Evolutionary conservation across 2,329 filamentous ascomycete genomes (phyloP).

Genomic region (Colletotrichum salicis): DNA sequence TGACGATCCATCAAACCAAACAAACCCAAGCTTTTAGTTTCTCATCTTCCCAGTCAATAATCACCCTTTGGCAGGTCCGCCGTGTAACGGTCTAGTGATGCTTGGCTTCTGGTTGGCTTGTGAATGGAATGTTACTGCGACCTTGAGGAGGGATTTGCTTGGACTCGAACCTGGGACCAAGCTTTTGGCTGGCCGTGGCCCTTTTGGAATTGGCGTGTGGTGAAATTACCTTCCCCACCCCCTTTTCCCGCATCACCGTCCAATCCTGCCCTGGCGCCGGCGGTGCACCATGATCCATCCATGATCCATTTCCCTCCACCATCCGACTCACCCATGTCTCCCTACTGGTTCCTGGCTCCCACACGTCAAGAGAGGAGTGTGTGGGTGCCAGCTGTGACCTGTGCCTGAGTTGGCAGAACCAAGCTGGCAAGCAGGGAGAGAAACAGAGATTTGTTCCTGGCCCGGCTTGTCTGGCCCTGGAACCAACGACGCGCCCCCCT

Average conservation of each 20-base stretch:
- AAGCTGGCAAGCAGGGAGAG: background rate
- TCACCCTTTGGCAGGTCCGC: background rate
- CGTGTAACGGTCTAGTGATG: background rate
- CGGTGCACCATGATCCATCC: slow-evolving; percentile 11
- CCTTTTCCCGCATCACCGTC: slow-evolving; percentile 34
- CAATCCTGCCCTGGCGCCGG: slow-evolving; percentile 24
- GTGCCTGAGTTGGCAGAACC: background rate
- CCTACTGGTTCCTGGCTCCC: slow-evolving; percentile 12
- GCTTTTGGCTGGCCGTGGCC: slow-evolving; percentile 26
- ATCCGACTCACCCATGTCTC: slow-evolving; percentile 7
- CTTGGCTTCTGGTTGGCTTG: slow-evolving; percentile 2
- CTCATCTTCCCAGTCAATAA: background rate
- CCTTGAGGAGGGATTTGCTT: slow-evolving; percentile 14
- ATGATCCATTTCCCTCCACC: slow-evolving; percentile 20
- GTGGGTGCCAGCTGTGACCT: background rate
- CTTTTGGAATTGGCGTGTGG: slow-evolving; percentile 9
- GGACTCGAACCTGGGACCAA: slow-evolving; percentile 23
- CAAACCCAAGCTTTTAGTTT: background rate
- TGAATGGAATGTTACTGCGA: background rate
- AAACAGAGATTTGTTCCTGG: slow-evolving; percentile 5
- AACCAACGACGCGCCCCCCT: slow-evolving; percentile 5
- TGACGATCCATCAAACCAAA: background rate
- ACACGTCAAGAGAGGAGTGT: background rate
- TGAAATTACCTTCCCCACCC: slow-evolving; percentile 35
- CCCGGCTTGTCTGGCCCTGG: slow-evolving; percentile 12